These are phyloP conservation scores for Caloboletus inedulis DNA, from an alignment of 1,284 basidiomycete species.

Conservation along the genomic window DNA sequence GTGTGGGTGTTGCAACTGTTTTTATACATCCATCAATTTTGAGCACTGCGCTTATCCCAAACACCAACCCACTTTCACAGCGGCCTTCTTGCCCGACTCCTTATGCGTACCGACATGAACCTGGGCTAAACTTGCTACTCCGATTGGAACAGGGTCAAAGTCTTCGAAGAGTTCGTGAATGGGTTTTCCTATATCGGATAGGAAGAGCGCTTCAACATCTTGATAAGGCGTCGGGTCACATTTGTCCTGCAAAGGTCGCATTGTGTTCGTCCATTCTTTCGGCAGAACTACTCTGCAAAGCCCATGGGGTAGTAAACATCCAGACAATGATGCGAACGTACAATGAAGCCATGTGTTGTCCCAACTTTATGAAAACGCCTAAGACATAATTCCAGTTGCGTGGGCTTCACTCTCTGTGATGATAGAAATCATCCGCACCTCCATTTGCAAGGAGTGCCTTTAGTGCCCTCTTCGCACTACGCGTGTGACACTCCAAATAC, in stretches of 20 bases:
- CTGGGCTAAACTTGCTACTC: constrained; percentile 93
- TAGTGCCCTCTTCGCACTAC: constrained; percentile 77
- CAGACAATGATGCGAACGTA: constrained; percentile 33
- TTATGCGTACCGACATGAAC: constrained; percentile 85
- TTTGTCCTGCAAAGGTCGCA: constrained; percentile 78
- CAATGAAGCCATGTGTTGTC: constrained; percentile 83
- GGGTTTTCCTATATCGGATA: constrained; percentile 66
- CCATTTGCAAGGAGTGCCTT: constrained; percentile 85
- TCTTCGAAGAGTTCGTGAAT: constrained; percentile 72
- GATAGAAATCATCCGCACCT: constrained; percentile 41
- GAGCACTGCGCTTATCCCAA: neutral
- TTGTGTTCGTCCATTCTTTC: constrained; percentile 70
- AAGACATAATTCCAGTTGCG: neutral
- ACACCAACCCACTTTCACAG: constrained; percentile 69
- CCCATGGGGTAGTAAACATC: constrained; percentile 1
- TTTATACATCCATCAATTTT: constrained; percentile 6
- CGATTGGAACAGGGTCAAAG: constrained; percentile 89
- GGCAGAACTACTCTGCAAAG: constrained; percentile 63
- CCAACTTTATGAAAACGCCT: constrained; percentile 91
- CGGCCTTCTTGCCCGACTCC: constrained; percentile 73
- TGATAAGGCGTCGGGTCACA: constrained; percentile 78
- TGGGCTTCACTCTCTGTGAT: neutral
- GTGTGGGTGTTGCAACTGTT: constrained; percentile 88
- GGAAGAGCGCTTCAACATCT: constrained; percentile 66
- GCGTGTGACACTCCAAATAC: constrained; percentile 74